phyloP scores from a whole-genome alignment of 2,329 filamentous ascomycete genomes.

The Aotearoamyces nothofagi region DNA sequence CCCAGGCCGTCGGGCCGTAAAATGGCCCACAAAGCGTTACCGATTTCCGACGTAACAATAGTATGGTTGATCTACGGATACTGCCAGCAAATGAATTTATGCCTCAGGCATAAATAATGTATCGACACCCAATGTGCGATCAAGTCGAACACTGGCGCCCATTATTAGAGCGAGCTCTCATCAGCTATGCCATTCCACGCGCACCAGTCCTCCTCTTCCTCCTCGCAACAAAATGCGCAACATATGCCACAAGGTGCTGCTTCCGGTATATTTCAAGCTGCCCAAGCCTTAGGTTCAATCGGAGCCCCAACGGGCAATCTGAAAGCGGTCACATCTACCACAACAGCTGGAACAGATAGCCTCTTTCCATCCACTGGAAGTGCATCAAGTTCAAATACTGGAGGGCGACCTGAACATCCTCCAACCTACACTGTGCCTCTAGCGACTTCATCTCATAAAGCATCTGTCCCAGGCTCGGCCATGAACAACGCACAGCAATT shows the following conservation, averaged over 20 bases:
- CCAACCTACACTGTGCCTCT: slow-evolving; percentile 9
- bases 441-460: slow-evolving; percentile 9
- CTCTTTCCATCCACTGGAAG: slow-evolving; percentile 23
- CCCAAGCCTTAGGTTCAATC: slow-evolving; percentile 16
- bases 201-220: slow-evolving; percentile 10
- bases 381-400: slow-evolving; percentile 16
- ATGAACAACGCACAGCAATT: slow-evolving; percentile 31
- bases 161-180: not conserved
- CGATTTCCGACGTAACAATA: no score
- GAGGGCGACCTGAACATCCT: slow-evolving; percentile 18
- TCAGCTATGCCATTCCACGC: slow-evolving; percentile 11
- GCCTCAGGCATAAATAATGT: no score
- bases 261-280: slow-evolving; percentile 15
- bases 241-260: slow-evolving; percentile 9
- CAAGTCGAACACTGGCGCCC: not conserved
- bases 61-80: no score
- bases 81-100: no score
- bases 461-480: slow-evolving; percentile 11
- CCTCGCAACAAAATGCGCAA: slow-evolving; percentile 11
- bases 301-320: slow-evolving; percentile 13
- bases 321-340: slow-evolving; percentile 8
- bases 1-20: no score
- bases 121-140: no score
- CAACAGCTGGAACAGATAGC: slow-evolving; percentile 23
- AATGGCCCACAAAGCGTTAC: no score